Percentiles rank a stretch among this genome's conserved stretches.
These are phyloP conservation scores for Funneliformis geosporum DNA, from an alignment of 192 early-diverging fungal genomes.

Conservation along the genomic window DNA sequence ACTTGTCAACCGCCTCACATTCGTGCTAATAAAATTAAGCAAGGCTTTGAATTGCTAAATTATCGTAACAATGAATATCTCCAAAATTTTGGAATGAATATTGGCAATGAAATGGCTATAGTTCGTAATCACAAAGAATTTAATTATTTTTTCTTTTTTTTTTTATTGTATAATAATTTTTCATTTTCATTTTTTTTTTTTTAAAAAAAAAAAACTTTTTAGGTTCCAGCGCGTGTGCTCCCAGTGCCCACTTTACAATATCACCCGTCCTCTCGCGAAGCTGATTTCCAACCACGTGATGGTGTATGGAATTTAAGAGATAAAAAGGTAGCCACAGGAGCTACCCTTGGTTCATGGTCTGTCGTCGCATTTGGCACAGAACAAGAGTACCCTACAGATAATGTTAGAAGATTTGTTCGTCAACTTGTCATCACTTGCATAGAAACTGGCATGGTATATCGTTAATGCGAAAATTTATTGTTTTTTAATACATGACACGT, in stretches of 20 bases:
- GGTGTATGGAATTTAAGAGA: conserved; percentile 90
- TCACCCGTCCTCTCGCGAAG: conserved; percentile 44
- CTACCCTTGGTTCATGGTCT: conserved; percentile 73
- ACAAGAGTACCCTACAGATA: too few relatives aligned
- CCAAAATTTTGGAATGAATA: not conserved
- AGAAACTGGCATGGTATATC: conserved; percentile 62
- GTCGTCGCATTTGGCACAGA: conserved; percentile 66
- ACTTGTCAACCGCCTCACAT: not conserved
- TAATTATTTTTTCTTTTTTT: too few relatives aligned
- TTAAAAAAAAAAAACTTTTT: too few relatives aligned
- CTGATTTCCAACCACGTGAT: conserved; percentile 53
- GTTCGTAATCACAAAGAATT: not conserved
- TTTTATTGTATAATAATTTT: too few relatives aligned
- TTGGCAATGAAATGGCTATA: not conserved
- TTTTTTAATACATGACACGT: not conserved
- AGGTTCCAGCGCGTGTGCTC: too few relatives aligned
- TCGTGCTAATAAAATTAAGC: not conserved
- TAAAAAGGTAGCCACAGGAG: conserved; percentile 76
- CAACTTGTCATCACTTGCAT: not conserved
- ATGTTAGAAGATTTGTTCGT: not conserved
- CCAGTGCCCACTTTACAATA: conserved; percentile 37
- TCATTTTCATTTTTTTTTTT: too few relatives aligned
- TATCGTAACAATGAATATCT: not conserved
- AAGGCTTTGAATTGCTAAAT: not conserved
- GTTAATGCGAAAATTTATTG: not conserved